A percentile compares a stretch with the other conserved stretches of the same genome.
phyloP scores from a whole-genome alignment of 2,329 filamentous ascomycete species.

The Cladosporium sp. region DNA sequence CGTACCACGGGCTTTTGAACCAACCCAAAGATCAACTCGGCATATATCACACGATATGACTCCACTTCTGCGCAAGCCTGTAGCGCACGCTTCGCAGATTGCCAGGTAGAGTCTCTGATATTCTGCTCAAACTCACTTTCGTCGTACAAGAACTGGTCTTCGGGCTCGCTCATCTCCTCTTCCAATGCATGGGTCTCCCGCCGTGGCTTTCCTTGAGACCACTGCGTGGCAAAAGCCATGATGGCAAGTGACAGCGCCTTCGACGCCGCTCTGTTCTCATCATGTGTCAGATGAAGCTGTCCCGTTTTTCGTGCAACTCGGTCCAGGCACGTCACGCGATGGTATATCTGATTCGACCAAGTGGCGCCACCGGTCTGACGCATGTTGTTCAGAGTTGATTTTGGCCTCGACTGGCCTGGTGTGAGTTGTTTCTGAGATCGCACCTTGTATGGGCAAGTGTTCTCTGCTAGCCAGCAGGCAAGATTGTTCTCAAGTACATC shows the following conservation, averaged over 20 bases:
- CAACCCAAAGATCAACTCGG: conserved; percentile 2
- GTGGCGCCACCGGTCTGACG: neutral
- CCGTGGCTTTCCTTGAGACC: neutral
- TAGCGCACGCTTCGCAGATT: neutral
- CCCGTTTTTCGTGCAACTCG: neutral
- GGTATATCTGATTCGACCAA: conserved; percentile 2
- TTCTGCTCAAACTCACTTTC: neutral
- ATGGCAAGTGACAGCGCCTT: conserved; percentile 5
- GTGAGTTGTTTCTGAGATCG: neutral
- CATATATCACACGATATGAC: conserved; percentile 5
- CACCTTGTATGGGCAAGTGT: conserved; percentile 2
- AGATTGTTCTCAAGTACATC: conserved; percentile 6
- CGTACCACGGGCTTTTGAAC: neutral
- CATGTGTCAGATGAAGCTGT: neutral
- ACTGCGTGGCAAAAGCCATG: conserved; percentile 6
- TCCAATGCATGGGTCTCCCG: too few relatives aligned
- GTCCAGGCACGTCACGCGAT: neutral
- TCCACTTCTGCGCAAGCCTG: conserved; percentile 1
- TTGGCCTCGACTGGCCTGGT: neutral
- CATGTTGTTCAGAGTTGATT: neutral
- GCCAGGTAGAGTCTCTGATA: neutral
- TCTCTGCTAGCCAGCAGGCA: conserved; percentile 4
- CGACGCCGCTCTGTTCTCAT: neutral
- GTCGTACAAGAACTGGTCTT: neutral
- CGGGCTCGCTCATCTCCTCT: neutral